Evolutionary conservation across 305 asterid species (phyloP).

Genomic region (Solanum hybrid): DNA sequence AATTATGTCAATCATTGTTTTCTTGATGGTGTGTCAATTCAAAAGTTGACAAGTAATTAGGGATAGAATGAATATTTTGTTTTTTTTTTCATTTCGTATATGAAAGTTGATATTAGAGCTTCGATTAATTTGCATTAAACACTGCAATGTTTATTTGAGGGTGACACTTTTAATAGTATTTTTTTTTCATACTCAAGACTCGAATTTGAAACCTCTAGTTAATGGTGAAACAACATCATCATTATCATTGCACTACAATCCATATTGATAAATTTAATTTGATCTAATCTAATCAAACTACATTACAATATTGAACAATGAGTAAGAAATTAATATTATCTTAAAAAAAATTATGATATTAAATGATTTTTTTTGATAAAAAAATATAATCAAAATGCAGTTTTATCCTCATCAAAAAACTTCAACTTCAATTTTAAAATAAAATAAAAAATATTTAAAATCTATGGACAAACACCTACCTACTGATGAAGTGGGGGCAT

Average conservation of each 20-base stretch:
- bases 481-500: neutral
- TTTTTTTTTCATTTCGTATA: too few relatives aligned
- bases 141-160: too few relatives aligned
- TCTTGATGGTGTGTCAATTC: too few relatives aligned
- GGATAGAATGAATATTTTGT: fast-evolving
- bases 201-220: neutral
- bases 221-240: neutral
- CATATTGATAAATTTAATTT: too few relatives aligned
- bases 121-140: too few relatives aligned
- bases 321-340: neutral
- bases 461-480: too few relatives aligned
- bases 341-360: neutral
- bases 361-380: neutral
- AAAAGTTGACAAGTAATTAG: neutral
- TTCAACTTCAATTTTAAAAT: neutral
- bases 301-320: neutral
- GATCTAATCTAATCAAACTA: neutral
- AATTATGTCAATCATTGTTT: too few relatives aligned
- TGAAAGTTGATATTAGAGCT: too few relatives aligned
- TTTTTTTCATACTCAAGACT: too few relatives aligned
- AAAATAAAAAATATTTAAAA: too few relatives aligned
- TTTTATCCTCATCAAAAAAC: neutral
- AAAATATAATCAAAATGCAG: too few relatives aligned
- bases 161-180: neutral
- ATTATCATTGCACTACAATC: too few relatives aligned